Evolutionary conservation across 345 rosid species (phyloP), one percentile per base, ranked within the genome.

Genomic region (Capsella bursapastoris): DNA sequence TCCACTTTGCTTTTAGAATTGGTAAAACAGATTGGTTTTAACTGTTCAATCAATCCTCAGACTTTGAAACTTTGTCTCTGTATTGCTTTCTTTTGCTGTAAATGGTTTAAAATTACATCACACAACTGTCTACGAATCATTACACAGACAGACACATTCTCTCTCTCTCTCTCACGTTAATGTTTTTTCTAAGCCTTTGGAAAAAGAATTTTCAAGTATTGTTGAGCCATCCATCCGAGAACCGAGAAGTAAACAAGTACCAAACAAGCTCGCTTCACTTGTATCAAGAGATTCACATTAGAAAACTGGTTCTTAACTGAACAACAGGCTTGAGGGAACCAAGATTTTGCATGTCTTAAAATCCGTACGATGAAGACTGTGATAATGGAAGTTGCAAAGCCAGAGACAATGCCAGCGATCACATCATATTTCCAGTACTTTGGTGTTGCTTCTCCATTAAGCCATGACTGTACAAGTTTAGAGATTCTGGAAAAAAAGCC

Each of bases 221-320:
- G 83, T 56, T 78, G 53, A 25, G 83, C 81, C 72, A 91, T 77
- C 97, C 87, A 89, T 62, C 92, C 83, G 12, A 82, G 64, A 64
- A 86, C 29, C 15, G 86, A 86, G 37, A 87, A 72, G 84, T 86
- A 89, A 7, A 82, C 85, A 56, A 86, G 64, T 3, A 86, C 76
- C 64, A 91, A 86, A 79, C 88, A 87, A 40, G 72, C 81, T n/a
- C 92, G 90, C 80, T 74, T 91, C 48, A 85, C 51, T 53, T 70
- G 80, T 14, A 73, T 74, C 72, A 67, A 13, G 15, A 64, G 25
- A 48, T 65, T 56, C 70, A 75, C 71, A 37, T 71, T 72, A 32
- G 56, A 55, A 66, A 71, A 37, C 57, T 49, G 51, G n/a, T 48
- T 80, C 41, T 35, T 75, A 27, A 72, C 27, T 47, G 77, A 68